Conservation (phyloP, 768 basidiomycete genomes). For the Chalciporus chontae region DNA sequence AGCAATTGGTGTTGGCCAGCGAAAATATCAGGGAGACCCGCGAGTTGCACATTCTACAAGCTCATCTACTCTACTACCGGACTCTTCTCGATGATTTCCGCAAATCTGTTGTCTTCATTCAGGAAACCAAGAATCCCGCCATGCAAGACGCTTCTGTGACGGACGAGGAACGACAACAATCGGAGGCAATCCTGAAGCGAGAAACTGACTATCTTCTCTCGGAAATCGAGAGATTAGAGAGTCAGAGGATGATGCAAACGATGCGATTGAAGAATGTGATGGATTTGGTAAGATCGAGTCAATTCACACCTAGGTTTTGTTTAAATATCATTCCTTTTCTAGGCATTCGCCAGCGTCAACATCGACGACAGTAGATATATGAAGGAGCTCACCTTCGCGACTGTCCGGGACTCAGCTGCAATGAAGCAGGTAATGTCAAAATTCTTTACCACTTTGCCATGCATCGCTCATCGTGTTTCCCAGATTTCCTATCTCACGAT, state of each 20-base stretch:
- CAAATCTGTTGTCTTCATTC: conserved; percentile 49
- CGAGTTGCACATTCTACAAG: conserved; percentile 53
- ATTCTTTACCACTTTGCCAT: conserved; percentile 23
- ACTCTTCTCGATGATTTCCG: conserved; percentile 51
- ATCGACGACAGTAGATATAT: conserved; percentile 53
- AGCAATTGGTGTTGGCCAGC: conserved; percentile 39
- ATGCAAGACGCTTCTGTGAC: conserved; percentile 31
- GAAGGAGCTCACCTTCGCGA: conserved; percentile 46
- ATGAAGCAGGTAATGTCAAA: conserved; percentile 33
- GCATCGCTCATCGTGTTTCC: background rate
- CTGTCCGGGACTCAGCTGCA: conserved; percentile 40
- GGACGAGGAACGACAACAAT: conserved; percentile 11
- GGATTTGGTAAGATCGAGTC: conserved; percentile 23
- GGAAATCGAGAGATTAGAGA: conserved; percentile 49
- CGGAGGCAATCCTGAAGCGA: conserved; percentile 36
- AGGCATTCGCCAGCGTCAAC: conserved; percentile 62
- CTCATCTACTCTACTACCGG: conserved; percentile 55
- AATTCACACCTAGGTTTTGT: background rate
- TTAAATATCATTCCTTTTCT: background rate
- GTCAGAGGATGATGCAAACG: conserved; percentile 27
- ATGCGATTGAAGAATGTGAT: conserved; percentile 33
- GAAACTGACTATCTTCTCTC: conserved; percentile 47
- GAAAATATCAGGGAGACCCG: conserved; percentile 44
- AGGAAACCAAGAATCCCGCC: conserved; percentile 46
- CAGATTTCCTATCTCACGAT: conserved; percentile 51